Base-by-base conservation (phyloP, 805 yeast genomes). In the Saturnispora quitensis region DNA sequence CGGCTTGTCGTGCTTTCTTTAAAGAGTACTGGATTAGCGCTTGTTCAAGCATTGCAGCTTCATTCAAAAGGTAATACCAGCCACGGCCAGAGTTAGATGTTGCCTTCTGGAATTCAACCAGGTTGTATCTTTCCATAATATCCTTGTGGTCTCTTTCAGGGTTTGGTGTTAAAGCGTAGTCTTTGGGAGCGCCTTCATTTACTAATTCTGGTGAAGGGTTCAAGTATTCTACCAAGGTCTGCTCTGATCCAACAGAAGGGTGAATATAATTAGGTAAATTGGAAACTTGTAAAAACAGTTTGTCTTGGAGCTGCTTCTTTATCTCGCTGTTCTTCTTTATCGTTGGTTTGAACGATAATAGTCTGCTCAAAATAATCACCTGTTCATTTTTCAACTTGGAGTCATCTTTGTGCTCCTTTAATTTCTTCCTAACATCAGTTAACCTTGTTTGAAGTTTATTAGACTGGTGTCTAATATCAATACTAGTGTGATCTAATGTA, bases 31-130 rank as follows among this genome's bases (percentile, higher is more conserved):
- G 91, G 1, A 89, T 78, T 43, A 93, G 71, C 0, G 99, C 99
- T 62, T 86, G 95, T 62, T 93, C 99, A 47, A 93, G 68, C 35
- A 82, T 69, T 0, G 97, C 97, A 18, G 93, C 97, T 56, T 85
- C 95, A 18, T 88, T 87, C 1, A 84, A 54, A 5, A 93, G 68
- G 60, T 87, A 93, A 63, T 89, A 90, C 85, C 95, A 89, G 2
- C 96, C 87, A n/a, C 78, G 67, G 0, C 97, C 97, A 6, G 93
- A 77, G 1, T 88, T 78, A 33, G 76, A 72, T 0, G 97, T 72
- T 0, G 96, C 97, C 0, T 78, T 71, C 17, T 72, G 69, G 49
- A 93, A 76, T 53, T 93, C 93, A 25, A 89, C 68, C 25, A 91
- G 67, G 0, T 81, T 78, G 35, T 88, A 74, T n/a, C 69, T 65